Conservation (phyloP, 257 asterid genomes). For the Mentha longifolia region DNA sequence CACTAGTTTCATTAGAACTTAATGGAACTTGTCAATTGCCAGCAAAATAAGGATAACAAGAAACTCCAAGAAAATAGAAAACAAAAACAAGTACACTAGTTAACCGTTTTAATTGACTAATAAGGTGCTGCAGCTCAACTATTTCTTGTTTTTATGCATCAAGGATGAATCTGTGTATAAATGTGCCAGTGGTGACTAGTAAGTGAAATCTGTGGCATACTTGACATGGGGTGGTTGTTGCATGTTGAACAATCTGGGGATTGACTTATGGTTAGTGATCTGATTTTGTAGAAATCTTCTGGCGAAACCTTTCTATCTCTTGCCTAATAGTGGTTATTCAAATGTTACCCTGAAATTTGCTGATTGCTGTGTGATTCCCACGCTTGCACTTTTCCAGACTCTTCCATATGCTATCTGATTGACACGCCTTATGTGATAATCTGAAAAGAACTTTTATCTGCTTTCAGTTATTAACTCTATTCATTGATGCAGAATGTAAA, state of each 20-base stretch:
- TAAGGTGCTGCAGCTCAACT: not conserved
- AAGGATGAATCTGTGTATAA: not conserved
- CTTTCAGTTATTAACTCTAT: slow-evolving; percentile 27
- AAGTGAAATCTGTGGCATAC: not conserved
- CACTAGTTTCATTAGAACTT: no score
- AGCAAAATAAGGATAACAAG: no score
- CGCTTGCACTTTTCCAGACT: slow-evolving; percentile 16
- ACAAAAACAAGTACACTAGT: not conserved
- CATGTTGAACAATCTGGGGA: slow-evolving; percentile 10
- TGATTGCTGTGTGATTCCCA: not conserved
- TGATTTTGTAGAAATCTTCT: not conserved
- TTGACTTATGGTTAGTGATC: not conserved
- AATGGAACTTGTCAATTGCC: no score
- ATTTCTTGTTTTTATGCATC: slow-evolving; percentile 7
- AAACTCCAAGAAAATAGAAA: no score
- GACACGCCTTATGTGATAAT: not conserved
- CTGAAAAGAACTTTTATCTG: not conserved
- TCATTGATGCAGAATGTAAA: slow-evolving; percentile 78
- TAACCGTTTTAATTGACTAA: not conserved
- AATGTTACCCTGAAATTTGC: not conserved
- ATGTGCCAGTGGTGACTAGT: not conserved
- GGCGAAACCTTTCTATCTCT: not conserved
- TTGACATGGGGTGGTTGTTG: slow-evolving; percentile 1
- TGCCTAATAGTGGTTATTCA: not conserved
- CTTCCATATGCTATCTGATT: not conserved